Conservation (phyloP, 805 yeast genomes). For the Naumovozyma dairenensis region DNA sequence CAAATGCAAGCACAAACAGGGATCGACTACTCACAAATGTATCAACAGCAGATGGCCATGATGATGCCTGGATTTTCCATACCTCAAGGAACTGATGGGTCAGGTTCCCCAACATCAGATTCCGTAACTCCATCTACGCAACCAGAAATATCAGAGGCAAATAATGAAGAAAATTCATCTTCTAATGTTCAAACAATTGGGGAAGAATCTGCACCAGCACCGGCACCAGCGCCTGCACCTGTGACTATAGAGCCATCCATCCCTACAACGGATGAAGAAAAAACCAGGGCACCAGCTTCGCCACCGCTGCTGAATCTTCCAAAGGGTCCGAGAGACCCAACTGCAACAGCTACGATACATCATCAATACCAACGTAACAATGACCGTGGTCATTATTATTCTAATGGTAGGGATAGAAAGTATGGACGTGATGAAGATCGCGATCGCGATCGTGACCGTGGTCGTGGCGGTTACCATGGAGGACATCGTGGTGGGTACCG, state of each 20-base stretch:
- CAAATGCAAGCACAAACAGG: constrained; percentile 31
- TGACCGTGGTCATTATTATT: constrained; percentile 42
- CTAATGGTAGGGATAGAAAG: constrained; percentile 39
- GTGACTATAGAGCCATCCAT: constrained; percentile 1
- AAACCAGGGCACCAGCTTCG: constrained; percentile 4
- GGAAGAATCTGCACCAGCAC: constrained; percentile 9
- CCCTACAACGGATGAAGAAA: constrained; percentile 18
- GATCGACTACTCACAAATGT: constrained; percentile 28
- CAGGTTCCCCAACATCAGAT: constrained; percentile 6
- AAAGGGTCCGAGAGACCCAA: constrained; percentile 40
- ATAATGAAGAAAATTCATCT: constrained; percentile 10
- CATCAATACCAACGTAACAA: background rate
- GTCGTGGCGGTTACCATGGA: constrained; percentile 28
- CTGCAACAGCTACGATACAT: constrained; percentile 30
- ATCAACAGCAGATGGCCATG: constrained; percentile 30
- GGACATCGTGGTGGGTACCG: constrained; percentile 30
- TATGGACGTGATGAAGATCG: constrained; percentile 36
- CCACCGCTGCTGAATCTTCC: constrained; percentile 34
- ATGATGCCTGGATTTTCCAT: constrained; percentile 26
- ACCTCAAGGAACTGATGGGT: constrained; percentile 11
- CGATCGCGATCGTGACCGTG: constrained; percentile 28
- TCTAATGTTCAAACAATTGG: constrained; percentile 26
- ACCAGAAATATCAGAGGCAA: constrained; percentile 9
- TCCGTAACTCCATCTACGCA: constrained; percentile 3
- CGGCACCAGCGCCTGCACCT: constrained; percentile 2